phyloP scores from a whole-genome alignment of 2,329 filamentous ascomycete species.

The Talaromyces islandicus region DNA sequence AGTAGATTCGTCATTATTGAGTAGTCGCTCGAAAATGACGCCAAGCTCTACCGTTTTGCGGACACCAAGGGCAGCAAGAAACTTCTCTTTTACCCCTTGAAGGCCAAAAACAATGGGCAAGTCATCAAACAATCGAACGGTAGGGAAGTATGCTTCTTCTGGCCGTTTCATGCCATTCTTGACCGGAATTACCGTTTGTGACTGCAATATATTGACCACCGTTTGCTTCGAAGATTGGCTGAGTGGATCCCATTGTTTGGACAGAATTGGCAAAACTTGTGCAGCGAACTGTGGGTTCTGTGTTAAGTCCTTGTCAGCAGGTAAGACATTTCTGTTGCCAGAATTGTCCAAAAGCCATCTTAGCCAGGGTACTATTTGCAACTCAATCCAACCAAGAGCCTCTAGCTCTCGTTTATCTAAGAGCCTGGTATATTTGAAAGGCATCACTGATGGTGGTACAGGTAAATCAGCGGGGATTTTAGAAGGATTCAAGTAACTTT shows the following conservation, averaged over 20 bases:
- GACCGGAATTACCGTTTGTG: conserved; percentile 75
- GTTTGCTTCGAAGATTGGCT: conserved; percentile 60
- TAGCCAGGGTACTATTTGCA: conserved; percentile 83
- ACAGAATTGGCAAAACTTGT: conserved; percentile 71
- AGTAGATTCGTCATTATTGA: conserved; percentile 51
- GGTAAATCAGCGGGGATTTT: conserved; percentile 78
- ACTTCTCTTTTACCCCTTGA: conserved; percentile 81
- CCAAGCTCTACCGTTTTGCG: conserved; percentile 92
- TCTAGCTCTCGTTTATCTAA: conserved; percentile 65
- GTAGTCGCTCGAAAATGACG: conserved; percentile 82
- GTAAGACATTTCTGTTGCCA: conserved; percentile 50
- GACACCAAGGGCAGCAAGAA: conserved; percentile 75
- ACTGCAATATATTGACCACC: conserved; percentile 59
- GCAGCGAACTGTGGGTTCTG: conserved; percentile 67
- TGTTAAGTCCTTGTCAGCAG: conserved; percentile 63
- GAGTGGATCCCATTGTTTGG: conserved; percentile 85
- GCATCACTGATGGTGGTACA: conserved; percentile 73
- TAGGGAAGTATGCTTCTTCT: conserved; percentile 80
- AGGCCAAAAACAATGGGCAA: conserved; percentile 73
- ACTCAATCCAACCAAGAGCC: conserved; percentile 76
- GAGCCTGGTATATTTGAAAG: conserved; percentile 71
- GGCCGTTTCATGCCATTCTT: conserved; percentile 85
- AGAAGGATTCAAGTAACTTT: conserved; percentile 66
- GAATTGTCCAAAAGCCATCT: conserved; percentile 68
- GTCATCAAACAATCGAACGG: conserved; percentile 93